phyloP scores from a whole-genome alignment of 108 stramenopile genomes.

The Fragilaria radians region DNA sequence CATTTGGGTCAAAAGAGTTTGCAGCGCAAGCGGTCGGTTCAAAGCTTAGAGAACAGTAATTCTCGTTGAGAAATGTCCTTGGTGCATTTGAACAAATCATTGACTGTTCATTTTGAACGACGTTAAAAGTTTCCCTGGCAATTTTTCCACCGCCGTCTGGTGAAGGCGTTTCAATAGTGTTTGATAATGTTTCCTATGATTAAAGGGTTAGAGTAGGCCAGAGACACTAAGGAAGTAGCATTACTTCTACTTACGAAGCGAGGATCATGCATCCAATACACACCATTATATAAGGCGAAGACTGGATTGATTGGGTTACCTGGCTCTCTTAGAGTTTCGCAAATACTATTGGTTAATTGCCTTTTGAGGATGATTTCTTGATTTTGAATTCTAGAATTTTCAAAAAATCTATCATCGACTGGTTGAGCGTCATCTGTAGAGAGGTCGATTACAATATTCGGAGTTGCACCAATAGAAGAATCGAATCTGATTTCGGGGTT shows the following conservation, averaged over 20 bases:
- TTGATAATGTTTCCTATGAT: slow-evolving; percentile 5
- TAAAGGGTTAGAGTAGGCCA: background rate
- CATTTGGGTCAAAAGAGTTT: background rate
- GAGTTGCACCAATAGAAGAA: background rate
- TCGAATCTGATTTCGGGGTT: background rate
- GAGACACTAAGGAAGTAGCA: background rate
- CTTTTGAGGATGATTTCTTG: background rate
- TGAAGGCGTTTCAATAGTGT: slow-evolving; percentile 19
- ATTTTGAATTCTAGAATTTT: background rate
- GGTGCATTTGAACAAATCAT: slow-evolving; percentile 34
- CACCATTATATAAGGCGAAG: slow-evolving; percentile 5
- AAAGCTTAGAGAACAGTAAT: slow-evolving; percentile 28
- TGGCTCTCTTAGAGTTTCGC: background rate
- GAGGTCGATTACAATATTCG: background rate
- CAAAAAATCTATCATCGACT: background rate
- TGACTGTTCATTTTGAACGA: background rate
- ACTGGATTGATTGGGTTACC: slow-evolving; percentile 1
- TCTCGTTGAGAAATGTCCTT: slow-evolving; percentile 49
- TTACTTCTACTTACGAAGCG: slow-evolving; percentile 7
- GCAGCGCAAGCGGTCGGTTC: slow-evolving; percentile 21
- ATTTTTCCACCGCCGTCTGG: slow-evolving; percentile 21
- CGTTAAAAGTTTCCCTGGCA: slow-evolving; percentile 3
- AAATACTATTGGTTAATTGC: background rate
- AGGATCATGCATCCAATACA: slow-evolving; percentile 21
- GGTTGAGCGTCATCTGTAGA: background rate